Evolutionary conservation across 345 rosid species (phyloP).

Genomic region (Salix udensis): DNA sequence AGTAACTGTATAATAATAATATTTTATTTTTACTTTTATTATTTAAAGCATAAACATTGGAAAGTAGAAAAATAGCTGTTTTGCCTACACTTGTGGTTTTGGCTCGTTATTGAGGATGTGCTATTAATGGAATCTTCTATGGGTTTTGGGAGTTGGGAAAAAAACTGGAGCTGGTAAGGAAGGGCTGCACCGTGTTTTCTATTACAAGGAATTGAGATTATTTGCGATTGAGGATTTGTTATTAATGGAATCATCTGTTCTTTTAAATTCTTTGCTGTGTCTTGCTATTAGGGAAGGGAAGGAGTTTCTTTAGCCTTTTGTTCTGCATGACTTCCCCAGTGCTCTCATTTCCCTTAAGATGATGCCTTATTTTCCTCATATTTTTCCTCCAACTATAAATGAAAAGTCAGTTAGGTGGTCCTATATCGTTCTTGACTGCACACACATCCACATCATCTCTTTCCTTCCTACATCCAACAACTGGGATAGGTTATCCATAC

Average conservation of each 20-base stretch:
- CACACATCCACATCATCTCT: neutral
- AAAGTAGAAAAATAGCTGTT: neutral
- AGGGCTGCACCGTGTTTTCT: neutral
- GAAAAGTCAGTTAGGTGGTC: too few species aligned
- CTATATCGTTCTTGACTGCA: neutral
- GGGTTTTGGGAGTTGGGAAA: neutral
- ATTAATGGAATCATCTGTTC: neutral
- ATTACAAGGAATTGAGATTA: neutral
- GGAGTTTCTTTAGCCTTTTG: too few species aligned
- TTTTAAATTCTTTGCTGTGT: neutral
- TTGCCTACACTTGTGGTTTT: neutral
- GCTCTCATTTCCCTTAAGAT: too few species aligned
- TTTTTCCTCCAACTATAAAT: too few species aligned
- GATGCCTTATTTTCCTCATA: too few species aligned
- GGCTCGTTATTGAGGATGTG: neutral
- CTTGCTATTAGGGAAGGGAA: too few species aligned
- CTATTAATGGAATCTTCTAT: neutral
- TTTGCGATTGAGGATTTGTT: too few species aligned
- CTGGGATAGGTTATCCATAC: neutral
- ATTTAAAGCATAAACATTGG: too few species aligned
- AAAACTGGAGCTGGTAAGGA: too few species aligned
- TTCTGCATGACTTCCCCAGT: too few species aligned
- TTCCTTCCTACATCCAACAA: neutral
- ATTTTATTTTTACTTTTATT: too few species aligned
- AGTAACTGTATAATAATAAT: neutral